Base-by-base conservation (phyloP, 2,329 filamentous ascomycete genomes). In the Neofusicoccum sp. region DNA sequence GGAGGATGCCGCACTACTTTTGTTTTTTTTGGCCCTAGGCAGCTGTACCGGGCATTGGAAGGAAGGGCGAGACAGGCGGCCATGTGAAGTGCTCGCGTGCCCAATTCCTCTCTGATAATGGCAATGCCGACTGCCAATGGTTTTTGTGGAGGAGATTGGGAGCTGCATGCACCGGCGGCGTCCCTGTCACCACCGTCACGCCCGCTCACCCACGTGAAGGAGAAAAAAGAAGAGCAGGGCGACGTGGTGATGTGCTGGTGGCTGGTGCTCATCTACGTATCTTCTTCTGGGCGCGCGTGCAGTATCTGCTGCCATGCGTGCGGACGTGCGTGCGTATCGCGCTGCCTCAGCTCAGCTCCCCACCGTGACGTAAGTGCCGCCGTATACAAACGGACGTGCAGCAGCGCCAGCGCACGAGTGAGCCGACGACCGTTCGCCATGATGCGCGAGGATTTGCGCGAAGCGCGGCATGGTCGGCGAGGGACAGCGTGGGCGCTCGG, bases 241-340 rank as follows among this genome's bases (percentile, higher is more conserved):
- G 52, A 56, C 52, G 52, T 56, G 52, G 39, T 56, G 39, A 33
- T 39, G 39, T 6, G 37, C 52, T n/a, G 52, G 52, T 56, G 52
- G 52, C 44, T 43, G 52, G 52, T 56, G 52, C 52, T 33, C 16
- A 37, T 22, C 52, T 39, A 56, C 39, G 39, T 29, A 3, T 14
- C 50, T 12, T 28, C 22, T 56, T 14, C 6, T 16, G 37, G 52
- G 34, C 9, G 14, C 41, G 34, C 29, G 11, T 9, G 49, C 52
- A 37, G 49, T 22, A 22, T 22, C 22, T 22, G 22, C 22, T 22
- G 22, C 22, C 22, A 22, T 22, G 22, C 22, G 22, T 22, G 2
- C 22, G 22, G 49, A 39, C 50, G 50, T 12, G 22, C 16, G 44
- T 11, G 36, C 36, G 49, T 22, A 22, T 22, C 22, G 22, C 22